Percentiles rank a stretch among this genome's conserved stretches.
Evolutionary conservation across 2,329 filamentous ascomycete genomes (phyloP).

Genomic region (Cladosporium halotolerans): DNA sequence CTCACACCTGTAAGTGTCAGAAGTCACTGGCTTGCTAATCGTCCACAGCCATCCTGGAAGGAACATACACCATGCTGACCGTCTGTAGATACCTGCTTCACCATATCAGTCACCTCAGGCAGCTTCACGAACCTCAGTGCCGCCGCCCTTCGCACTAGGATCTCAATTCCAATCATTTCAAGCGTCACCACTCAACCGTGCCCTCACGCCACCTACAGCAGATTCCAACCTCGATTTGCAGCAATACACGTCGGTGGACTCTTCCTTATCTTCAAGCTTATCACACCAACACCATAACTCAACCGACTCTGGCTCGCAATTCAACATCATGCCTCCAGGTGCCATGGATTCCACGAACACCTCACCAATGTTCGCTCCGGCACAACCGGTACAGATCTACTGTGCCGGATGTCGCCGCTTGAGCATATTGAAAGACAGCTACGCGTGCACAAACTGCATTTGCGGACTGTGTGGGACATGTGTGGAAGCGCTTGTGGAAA

Average conservation of each 20-base stretch:
- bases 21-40: slow-evolving; percentile 34
- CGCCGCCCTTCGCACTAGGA: slow-evolving; percentile 45
- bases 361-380: slow-evolving; percentile 40
- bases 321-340: slow-evolving; percentile 48
- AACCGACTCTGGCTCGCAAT: slow-evolving; percentile 64
- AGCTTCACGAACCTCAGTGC: slow-evolving; percentile 53
- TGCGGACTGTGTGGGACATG: slow-evolving; percentile 86
- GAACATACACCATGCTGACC: background rate
- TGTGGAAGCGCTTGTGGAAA: slow-evolving; percentile 71
- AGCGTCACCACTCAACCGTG: slow-evolving; percentile 84
- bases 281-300: slow-evolving; percentile 30
- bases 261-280: slow-evolving; percentile 36
- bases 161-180: slow-evolving; percentile 63
- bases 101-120: slow-evolving; percentile 48
- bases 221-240: slow-evolving; percentile 44
- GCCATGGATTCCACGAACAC: slow-evolving; percentile 38
- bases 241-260: slow-evolving; percentile 88
- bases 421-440: slow-evolving; percentile 73
- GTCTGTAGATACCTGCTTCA: slow-evolving; percentile 40
- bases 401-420: slow-evolving; percentile 80
- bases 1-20: slow-evolving; percentile 63
- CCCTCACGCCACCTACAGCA: slow-evolving; percentile 69
- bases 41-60: slow-evolving; percentile 2
- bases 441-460: slow-evolving; percentile 93
- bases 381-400: slow-evolving; percentile 67